Conservation (phyloP, 768 basidiomycete genomes). For the Paxillus rubicundulus region DNA sequence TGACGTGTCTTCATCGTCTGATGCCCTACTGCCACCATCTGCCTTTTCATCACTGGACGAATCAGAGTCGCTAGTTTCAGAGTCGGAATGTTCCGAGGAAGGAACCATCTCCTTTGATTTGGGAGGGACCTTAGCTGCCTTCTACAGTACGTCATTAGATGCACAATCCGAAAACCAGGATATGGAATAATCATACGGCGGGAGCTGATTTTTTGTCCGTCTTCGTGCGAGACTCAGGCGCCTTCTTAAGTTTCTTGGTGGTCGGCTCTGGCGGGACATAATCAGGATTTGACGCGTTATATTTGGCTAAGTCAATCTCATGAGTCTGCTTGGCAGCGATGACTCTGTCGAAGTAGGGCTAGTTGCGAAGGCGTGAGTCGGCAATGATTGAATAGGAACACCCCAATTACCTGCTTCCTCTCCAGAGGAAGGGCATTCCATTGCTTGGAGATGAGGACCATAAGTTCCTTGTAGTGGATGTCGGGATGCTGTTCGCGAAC, state of each 20-base stretch:
- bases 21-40: slow-evolving; percentile 15
- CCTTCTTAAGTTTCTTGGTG: slow-evolving; percentile 31
- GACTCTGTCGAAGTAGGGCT: slow-evolving; percentile 41
- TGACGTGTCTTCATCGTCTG: slow-evolving; percentile 27
- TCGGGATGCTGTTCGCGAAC: slow-evolving; percentile 65
- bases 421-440: slow-evolving; percentile 70
- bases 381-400: neutral
- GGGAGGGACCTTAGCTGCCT: slow-evolving; percentile 19
- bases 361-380: neutral
- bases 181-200: slow-evolving; percentile 17
- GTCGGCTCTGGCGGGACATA: slow-evolving; percentile 47
- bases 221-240: slow-evolving; percentile 29
- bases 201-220: slow-evolving; percentile 20
- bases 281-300: slow-evolving; percentile 54
- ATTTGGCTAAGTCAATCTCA: slow-evolving; percentile 59
- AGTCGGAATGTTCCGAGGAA: slow-evolving; percentile 33
- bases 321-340: slow-evolving; percentile 62
- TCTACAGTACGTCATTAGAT: slow-evolving; percentile 22
- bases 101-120: slow-evolving; percentile 26
- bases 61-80: slow-evolving; percentile 17
- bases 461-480: slow-evolving; percentile 68
- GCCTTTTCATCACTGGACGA: slow-evolving; percentile 26
- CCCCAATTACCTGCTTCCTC: slow-evolving; percentile 68
- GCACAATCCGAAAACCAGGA: slow-evolving; percentile 3
- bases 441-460: slow-evolving; percentile 65